Base-by-base conservation (phyloP, 2,329 filamentous ascomycete species). In the Byssothecium circinans region DNA sequence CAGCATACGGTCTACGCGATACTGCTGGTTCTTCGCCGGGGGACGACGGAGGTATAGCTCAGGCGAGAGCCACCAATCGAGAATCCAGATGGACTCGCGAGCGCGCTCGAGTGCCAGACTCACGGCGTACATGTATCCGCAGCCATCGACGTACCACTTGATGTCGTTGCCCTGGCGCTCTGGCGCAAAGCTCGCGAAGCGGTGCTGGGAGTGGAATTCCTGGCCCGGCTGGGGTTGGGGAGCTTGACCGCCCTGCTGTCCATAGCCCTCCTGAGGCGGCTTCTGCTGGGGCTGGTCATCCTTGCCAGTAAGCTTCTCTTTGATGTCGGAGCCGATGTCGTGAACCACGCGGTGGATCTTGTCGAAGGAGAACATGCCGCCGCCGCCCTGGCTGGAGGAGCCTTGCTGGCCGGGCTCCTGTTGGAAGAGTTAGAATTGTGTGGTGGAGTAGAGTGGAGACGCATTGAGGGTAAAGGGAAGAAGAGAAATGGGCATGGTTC, bases 41-140 rank as follows among this genome's bases (percentile, higher is more conserved):
- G 91, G 91, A 19, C 91, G 82, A 57, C 91, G 83, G 27, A 96
- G 80, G 66, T 94, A 96, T 22, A 96, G 76, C 72, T 96, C 91
- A 1, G 91, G 90, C 45, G 86, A 91, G 55, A 95, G 72, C 90
- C 91, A 95, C 90, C 79, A 94, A 66, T 92, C 89, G 35, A 95
- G 75, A 55, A 95, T 95, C 80, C 87, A 91, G 58, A 95, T 87
- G 34, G 81, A 87, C 58, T 92, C 83, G 54, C 77, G 79, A 2
- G 90, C 90, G 62, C 82, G 84, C 73, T 94, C 87, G 41, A 95
- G 74, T 2, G 91, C 90, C 53, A 86, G 77, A 22, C 86, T 89
- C 1, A 95, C 88, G 12, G 91, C 90, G 79, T 85, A 91, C 75
- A 95, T 91, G 68, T 95, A 94, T 4, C 56, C 56, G 37, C 47